phyloP scores from a whole-genome alignment of 306 rosid genomes.

The Chamaecrista fasciculata region DNA sequence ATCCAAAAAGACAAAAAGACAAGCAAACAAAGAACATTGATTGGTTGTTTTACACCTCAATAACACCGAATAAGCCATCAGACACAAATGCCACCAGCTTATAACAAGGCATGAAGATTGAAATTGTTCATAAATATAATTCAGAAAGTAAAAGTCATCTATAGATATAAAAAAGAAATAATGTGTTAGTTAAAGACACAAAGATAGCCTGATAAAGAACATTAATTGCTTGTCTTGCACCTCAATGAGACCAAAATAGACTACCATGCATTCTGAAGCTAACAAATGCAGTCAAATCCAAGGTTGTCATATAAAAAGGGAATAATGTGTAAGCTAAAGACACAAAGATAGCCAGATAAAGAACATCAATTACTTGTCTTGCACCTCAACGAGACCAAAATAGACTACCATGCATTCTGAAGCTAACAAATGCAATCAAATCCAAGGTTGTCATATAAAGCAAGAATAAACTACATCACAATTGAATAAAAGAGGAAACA shows the following conservation, averaged over 20 bases:
- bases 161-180: background rate
- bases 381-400: background rate
- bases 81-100: constrained; percentile 18
- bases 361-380: background rate
- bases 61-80: constrained; percentile 8
- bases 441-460: no score
- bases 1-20: background rate
- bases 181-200: background rate
- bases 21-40: background rate
- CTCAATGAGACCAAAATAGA: background rate
- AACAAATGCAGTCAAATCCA: background rate
- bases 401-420: background rate
- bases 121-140: background rate
- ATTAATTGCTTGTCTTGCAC: background rate
- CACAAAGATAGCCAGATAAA: background rate
- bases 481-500: background rate
- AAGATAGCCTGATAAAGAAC: background rate
- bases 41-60: background rate
- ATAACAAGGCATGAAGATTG: constrained; percentile 6
- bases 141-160: constrained; percentile 1
- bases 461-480: background rate
- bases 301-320: no score
- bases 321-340: background rate
- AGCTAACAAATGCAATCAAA: background rate
- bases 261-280: background rate